Percentiles rank a stretch among this genome's conserved stretches.
phyloP scores from a whole-genome alignment of 768 basidiomycete species.

The Cyclocybe aegerita region DNA sequence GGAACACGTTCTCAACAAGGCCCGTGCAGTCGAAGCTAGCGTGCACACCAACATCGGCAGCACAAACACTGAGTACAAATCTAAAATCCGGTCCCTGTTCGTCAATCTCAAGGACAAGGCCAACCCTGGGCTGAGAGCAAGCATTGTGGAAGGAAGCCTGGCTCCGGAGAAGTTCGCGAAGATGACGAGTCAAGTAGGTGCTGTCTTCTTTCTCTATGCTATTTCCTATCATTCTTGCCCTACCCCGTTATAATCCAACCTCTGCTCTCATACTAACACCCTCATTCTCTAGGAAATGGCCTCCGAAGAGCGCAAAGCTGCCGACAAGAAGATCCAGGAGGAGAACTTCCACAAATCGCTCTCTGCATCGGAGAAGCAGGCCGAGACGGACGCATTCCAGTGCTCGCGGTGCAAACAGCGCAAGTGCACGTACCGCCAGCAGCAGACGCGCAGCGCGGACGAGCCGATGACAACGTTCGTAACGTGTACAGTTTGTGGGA shows the following conservation, averaged over 20 bases:
- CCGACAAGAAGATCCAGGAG: constrained; percentile 77
- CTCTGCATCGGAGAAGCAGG: constrained; percentile 84
- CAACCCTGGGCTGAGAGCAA: constrained; percentile 84
- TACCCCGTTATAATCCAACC: neutral
- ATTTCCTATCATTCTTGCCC: neutral
- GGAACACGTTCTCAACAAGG: constrained; percentile 65
- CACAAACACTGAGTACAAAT: constrained; percentile 56
- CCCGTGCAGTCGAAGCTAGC: constrained; percentile 70
- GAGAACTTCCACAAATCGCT: constrained; percentile 91
- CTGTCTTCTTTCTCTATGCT: neutral
- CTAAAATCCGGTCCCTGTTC: constrained; percentile 83
- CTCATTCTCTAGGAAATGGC: constrained; percentile 79
- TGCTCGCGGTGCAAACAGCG: constrained; percentile 93
- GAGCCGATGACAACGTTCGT: constrained; percentile 99
- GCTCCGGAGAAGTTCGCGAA: constrained; percentile 64
- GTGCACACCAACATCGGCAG: constrained; percentile 49
- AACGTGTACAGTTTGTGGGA: constrained; percentile 49
- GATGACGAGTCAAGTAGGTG: constrained; percentile 79
- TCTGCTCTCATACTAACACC: too few relatives aligned
- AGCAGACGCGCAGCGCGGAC: constrained; percentile 96
- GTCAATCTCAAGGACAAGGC: constrained; percentile 96
- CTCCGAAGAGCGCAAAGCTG: constrained; percentile 84
- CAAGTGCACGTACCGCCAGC: constrained; percentile 91
- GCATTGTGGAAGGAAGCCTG: constrained; percentile 82
- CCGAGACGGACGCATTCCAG: constrained; percentile 98